Evolutionary conservation across 2,329 filamentous ascomycete genomes (phyloP).

Genomic region (Fusarium scirpi): DNA sequence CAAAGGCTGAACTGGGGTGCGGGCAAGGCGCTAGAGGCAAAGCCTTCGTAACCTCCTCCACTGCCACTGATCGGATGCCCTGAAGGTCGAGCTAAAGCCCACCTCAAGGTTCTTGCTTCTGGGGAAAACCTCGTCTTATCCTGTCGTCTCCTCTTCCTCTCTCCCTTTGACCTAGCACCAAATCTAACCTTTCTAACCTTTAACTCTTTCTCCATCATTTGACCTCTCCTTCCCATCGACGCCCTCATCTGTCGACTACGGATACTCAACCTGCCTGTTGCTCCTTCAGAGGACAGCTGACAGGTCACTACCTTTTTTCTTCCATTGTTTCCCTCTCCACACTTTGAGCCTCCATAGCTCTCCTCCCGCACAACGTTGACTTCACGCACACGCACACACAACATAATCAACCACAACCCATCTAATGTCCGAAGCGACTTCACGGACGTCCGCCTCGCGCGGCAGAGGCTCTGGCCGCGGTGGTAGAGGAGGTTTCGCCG

Average conservation of each 20-base stretch:
- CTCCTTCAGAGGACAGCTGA: constrained; percentile 56
- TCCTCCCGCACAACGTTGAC: constrained; percentile 41
- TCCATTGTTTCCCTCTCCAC: constrained; percentile 49
- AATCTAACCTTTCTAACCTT: constrained; percentile 27
- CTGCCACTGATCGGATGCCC: constrained; percentile 23
- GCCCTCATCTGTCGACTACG: constrained; percentile 48
- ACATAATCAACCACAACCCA: constrained; percentile 56
- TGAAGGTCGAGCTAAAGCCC: constrained; percentile 40
- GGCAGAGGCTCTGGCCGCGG: constrained; percentile 92
- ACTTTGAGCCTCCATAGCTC: constrained; percentile 46
- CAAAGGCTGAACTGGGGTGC: constrained; percentile 14
- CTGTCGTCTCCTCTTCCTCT: constrained; percentile 49
- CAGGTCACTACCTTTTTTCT: constrained; percentile 48
- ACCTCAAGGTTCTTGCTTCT: constrained; percentile 45
- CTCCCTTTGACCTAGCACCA: constrained; percentile 49
- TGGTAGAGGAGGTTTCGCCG: constrained; percentile 80
- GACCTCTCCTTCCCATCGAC: constrained; percentile 47
- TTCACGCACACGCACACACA: constrained; percentile 40
- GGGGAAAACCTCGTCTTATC: constrained; percentile 56
- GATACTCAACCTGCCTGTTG: constrained; percentile 50
- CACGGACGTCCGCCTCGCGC: constrained; percentile 83
- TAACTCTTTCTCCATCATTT: constrained; percentile 44
- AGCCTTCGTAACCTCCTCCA: constrained; percentile 53
- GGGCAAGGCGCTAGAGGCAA: constrained; percentile 52
- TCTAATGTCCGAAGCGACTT: constrained; percentile 94